Evolutionary conservation across 2,329 filamentous ascomycete species (phyloP), one percentile per base, ranked within the genome.

Genomic region (Calonectria naviculata): DNA sequence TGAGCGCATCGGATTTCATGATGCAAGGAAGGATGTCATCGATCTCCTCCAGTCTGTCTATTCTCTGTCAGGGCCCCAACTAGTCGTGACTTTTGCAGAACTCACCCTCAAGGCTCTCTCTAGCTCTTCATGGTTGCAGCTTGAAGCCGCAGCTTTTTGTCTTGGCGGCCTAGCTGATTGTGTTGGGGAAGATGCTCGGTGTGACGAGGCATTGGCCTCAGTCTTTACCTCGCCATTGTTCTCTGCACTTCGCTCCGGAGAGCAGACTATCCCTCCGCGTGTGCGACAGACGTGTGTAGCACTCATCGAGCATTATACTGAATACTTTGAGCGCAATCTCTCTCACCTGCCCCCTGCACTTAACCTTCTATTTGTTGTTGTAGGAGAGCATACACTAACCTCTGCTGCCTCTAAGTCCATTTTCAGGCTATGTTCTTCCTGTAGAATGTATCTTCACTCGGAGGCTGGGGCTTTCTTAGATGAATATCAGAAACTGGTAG

Each of bases 41-140:
- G 94, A 97, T 80, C 88, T 97, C 62, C 85, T 97, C 31, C 91
- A 95, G 75, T 91, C 93, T 2, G 89, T 92, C 3, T 95, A 92
- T 75, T 87, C 91, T 4, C 82, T 93, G 19, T 87, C 89, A 47
- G 90, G 90, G 0, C 84, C 87, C 28, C 82, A 86, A 41, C 81
- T 93, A 13, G 84, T 93, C 46, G 84, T 86, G 1, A 86, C 87
- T 9, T 92, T 93, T 74, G 87, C 87, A 46, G 85, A 89, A 52
- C 78, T 90, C n/a, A 85, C 89, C 24, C 81, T 90, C 36, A 84
- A 86, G 67, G 86, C 88, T 3, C 80, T 91, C 19, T 78, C 82
- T 19, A 83, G 81, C 8, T 85, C 85, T 47, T 84, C 86, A 10
- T 92, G 91, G 91, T 76, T 86, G 58, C 87, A 91, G 77, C 83